These are phyloP conservation scores for Neonothopanus nambi DNA, from an alignment of 1,284 basidiomycete species.

Conservation along the genomic window DNA sequence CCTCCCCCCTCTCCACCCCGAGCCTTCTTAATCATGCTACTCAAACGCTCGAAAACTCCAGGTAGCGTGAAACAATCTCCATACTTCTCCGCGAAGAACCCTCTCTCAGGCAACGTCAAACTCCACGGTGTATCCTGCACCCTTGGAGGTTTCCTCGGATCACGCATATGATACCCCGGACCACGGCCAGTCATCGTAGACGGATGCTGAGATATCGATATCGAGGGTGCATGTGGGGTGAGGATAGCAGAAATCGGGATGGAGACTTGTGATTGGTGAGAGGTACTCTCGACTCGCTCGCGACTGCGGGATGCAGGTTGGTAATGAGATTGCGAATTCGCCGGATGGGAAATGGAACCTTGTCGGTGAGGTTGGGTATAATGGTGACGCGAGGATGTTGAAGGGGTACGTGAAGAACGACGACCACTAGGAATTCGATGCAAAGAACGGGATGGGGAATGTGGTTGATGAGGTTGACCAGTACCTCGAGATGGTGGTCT, in stretches of 20 bases:
- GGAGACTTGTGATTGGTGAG: conserved; percentile 43
- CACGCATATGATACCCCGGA: conserved; percentile 70
- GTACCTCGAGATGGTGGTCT: conserved; percentile 18
- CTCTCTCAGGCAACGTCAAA: conserved; percentile 42
- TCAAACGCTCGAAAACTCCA: background rate
- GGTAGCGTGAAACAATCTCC: background rate
- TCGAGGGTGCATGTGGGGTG: conserved; percentile 72
- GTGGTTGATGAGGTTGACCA: no score
- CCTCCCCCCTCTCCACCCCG: background rate
- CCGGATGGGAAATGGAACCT: background rate
- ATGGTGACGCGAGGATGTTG: background rate
- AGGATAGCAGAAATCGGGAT: conserved; percentile 76
- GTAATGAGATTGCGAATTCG: conserved; percentile 15
- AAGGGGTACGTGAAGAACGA: no score
- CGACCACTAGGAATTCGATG: no score
- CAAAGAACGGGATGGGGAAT: no score
- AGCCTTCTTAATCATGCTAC: conserved; percentile 18
- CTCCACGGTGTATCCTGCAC: conserved; percentile 60
- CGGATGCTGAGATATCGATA: conserved; percentile 35
- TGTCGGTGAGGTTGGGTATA: background rate
- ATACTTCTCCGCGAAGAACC: background rate
- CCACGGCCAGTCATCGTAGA: conserved; percentile 32
- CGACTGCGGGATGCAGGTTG: conserved; percentile 17
- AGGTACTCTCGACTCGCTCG: conserved; percentile 42
- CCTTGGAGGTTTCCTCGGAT: conserved; percentile 64